Conservation (phyloP, 805 yeast genomes). For the Pichia occidentalis region DNA sequence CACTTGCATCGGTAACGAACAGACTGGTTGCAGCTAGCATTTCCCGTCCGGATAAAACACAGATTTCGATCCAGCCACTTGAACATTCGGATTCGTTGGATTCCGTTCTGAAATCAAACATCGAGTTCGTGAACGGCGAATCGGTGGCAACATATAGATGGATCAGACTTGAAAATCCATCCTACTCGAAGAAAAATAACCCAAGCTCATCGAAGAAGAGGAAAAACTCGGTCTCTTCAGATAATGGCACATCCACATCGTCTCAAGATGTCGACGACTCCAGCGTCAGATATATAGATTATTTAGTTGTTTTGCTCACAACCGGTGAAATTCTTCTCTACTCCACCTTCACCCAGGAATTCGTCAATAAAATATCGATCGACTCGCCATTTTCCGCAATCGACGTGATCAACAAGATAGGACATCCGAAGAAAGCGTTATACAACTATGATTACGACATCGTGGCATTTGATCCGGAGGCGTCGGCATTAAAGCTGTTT, state of each 20-base stretch:
- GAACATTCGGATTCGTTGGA: slow-evolving; percentile 10
- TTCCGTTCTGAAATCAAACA: slow-evolving; percentile 25
- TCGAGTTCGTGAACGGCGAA: slow-evolving; percentile 38
- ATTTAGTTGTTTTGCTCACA: slow-evolving; percentile 21
- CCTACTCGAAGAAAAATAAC: slow-evolving; percentile 12
- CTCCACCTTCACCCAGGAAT: slow-evolving; percentile 37
- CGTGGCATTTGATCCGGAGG: slow-evolving; percentile 27
- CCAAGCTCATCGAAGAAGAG: slow-evolving; percentile 21
- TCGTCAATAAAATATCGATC: slow-evolving; percentile 33
- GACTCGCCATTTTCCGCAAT: slow-evolving; percentile 25
- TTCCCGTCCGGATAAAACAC: slow-evolving; percentile 39
- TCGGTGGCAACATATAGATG: slow-evolving; percentile 33
- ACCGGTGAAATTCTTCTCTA: slow-evolving; percentile 37
- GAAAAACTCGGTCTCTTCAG: slow-evolving; percentile 14
- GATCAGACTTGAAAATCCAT: slow-evolving; percentile 20
- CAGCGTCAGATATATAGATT: slow-evolving; percentile 9
- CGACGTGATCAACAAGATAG: slow-evolving; percentile 17
- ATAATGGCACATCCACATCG: background rate
- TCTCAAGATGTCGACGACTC: no score
- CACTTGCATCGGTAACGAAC: slow-evolving; percentile 4
- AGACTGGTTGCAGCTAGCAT: slow-evolving; percentile 29
- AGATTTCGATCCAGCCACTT: slow-evolving; percentile 37
- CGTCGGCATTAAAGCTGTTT: slow-evolving; percentile 22
- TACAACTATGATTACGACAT: slow-evolving; percentile 17
- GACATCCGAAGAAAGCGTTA: background rate